Conservation (phyloP, 1,284 basidiomycete genomes). For the Fomitopsis schrenkii region DNA sequence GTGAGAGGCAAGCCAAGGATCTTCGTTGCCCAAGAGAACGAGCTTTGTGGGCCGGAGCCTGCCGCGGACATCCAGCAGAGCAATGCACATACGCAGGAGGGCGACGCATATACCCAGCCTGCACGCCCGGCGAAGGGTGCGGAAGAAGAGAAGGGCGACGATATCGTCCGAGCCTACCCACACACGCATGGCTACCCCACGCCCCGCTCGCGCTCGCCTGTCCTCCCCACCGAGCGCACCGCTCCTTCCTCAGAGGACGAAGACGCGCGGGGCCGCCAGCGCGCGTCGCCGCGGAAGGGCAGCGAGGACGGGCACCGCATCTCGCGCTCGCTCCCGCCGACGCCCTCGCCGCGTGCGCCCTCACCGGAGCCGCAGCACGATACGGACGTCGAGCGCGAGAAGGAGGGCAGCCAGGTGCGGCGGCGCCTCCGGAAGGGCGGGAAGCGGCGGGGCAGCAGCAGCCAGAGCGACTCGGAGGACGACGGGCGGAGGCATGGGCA, state of each 20-base stretch:
- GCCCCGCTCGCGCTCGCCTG: slow-evolving; percentile 8
- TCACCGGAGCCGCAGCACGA: neutral
- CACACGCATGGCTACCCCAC: slow-evolving; percentile 11
- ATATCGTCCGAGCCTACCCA: neutral
- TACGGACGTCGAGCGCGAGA: neutral
- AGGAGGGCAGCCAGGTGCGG: neutral
- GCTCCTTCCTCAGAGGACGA: neutral
- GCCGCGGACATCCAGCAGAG: neutral
- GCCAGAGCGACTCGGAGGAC: slow-evolving; percentile 4
- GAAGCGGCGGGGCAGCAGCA: neutral
- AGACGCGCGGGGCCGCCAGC: slow-evolving; percentile 1
- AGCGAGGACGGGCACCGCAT: neutral
- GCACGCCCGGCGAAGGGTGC: neutral
- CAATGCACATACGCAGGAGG: neutral
- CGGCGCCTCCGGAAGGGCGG: neutral
- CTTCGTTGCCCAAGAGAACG: neutral
- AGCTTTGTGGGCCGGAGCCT: neutral
- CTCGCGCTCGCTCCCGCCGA: slow-evolving; percentile 5
- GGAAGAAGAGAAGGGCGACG: neutral
- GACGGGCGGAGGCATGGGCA: slow-evolving; percentile 5
- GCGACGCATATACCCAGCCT: neutral
- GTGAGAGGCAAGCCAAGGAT: neutral
- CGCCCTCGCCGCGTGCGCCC: neutral
- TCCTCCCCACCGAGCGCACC: neutral
- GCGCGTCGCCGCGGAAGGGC: neutral